Percentiles rank a stretch among this genome's conserved stretches.
Evolutionary conservation across 129 eudicot genomes (phyloP).

Genomic region (Lactuca sativa): DNA sequence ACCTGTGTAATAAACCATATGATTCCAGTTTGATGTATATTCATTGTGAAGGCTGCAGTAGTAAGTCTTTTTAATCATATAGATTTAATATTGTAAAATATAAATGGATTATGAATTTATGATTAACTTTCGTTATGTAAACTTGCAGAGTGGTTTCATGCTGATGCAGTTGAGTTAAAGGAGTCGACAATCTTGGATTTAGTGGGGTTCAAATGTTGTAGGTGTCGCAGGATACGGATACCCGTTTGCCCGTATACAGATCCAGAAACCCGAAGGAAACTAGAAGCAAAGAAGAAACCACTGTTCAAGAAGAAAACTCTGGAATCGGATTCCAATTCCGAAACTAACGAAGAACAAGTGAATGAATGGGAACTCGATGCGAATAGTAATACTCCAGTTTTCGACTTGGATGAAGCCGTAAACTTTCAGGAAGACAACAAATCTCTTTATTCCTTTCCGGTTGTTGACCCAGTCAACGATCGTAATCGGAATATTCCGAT

Average conservation of each 20-base stretch:
- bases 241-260: slow-evolving; percentile 74
- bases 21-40: slow-evolving; percentile 68
- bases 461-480: slow-evolving; percentile 42
- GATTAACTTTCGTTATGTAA: slow-evolving; percentile 9
- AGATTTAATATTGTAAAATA: background rate
- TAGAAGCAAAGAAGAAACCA: slow-evolving; percentile 42
- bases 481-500: slow-evolving; percentile 31
- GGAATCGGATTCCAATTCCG: slow-evolving; percentile 33
- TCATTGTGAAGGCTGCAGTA: slow-evolving; percentile 57
- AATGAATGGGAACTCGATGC: slow-evolving; percentile 34
- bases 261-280: slow-evolving; percentile 31
- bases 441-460: slow-evolving; percentile 47
- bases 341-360: slow-evolving; percentile 29
- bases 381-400: slow-evolving; percentile 20
- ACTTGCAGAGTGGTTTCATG: slow-evolving; percentile 89
- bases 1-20: slow-evolving; percentile 62
- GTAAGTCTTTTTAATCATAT: slow-evolving; percentile 41
- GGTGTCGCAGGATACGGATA: slow-evolving; percentile 76
- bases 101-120: background rate
- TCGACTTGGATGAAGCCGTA: slow-evolving; percentile 31
- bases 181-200: slow-evolving; percentile 62
- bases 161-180: slow-evolving; percentile 71
- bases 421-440: slow-evolving; percentile 37
- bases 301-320: slow-evolving; percentile 28
- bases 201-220: slow-evolving; percentile 76